phyloP scores from a whole-genome alignment of 495 filamentous ascomycete species.

The Hyaloscypha hepaticicola region DNA sequence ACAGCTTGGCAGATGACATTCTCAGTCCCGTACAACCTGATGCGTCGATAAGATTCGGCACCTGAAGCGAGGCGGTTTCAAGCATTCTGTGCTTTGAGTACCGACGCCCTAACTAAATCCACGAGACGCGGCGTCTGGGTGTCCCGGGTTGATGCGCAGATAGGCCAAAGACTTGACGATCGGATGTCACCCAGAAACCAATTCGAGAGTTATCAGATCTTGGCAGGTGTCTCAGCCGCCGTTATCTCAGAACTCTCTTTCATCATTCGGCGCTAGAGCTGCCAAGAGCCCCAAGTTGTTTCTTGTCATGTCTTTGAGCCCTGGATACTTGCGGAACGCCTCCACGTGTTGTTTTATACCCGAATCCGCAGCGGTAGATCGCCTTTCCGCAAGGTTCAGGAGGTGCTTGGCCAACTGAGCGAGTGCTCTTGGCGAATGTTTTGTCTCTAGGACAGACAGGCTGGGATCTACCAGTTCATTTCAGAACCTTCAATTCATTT shows the following conservation, averaged over 20 bases:
- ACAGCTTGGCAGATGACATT: background rate
- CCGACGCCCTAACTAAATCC: background rate
- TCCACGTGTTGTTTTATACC: background rate
- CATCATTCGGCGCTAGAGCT: background rate
- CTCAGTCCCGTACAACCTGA: background rate
- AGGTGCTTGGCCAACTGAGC: background rate
- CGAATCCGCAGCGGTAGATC: background rate
- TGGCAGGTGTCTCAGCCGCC: background rate
- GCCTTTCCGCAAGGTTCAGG: background rate
- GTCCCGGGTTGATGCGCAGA: background rate
- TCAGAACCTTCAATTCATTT: background rate
- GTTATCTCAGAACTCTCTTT: background rate
- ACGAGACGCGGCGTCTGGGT: background rate
- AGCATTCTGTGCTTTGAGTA: background rate
- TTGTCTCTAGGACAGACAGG: background rate
- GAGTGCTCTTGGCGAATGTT: background rate
- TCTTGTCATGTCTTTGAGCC: background rate
- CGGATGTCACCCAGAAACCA: constrained; percentile 1
- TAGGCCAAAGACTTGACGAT: background rate
- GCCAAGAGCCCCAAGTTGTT: background rate
- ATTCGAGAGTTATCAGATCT: background rate
- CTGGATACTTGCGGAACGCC: background rate
- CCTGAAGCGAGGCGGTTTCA: background rate
- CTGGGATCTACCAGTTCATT: background rate
- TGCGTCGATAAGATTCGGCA: background rate